Evolutionary conservation across 2,329 filamentous ascomycete species (phyloP).

Genomic region (Fusarium kyushuense): DNA sequence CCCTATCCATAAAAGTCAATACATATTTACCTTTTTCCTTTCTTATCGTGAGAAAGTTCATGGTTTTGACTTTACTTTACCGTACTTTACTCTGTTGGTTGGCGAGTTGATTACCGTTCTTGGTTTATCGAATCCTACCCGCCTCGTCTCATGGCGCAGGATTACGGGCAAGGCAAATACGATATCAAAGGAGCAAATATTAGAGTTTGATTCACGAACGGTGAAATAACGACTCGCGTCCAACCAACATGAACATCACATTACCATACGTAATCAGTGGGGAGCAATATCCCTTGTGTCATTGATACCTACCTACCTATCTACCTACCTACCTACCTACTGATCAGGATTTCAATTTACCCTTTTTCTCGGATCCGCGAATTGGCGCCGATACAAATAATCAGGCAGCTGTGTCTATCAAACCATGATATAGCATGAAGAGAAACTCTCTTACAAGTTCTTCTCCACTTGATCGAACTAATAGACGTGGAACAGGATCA

Average conservation of each 20-base stretch:
- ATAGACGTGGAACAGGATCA: not conserved
- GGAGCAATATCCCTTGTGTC: conserved; percentile 2
- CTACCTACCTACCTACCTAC: not conserved
- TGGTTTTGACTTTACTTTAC: not conserved
- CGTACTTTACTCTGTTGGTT: not conserved
- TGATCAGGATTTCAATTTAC: not conserved
- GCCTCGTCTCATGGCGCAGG: not conserved
- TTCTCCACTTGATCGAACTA: conserved; percentile 6
- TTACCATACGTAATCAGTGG: not conserved
- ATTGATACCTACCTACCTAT: not conserved
- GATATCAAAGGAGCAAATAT: not conserved
- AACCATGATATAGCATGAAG: conserved; percentile 1
- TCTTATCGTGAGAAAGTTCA: not conserved
- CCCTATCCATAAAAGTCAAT: not conserved
- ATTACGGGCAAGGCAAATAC: not conserved
- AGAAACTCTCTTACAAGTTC: not conserved
- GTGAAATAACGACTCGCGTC: conserved; percentile 22
- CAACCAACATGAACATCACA: not conserved
- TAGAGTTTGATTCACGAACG: conserved; percentile 20
- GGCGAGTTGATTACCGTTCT: conserved; percentile 17
- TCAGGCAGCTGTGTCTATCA: conserved; percentile 5
- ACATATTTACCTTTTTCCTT: conserved; percentile 2
- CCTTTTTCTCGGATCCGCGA: conserved; percentile 21
- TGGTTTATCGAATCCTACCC: not conserved
- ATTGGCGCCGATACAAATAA: conserved; percentile 15